phyloP scores from a whole-genome alignment of 2,329 filamentous ascomycete species.

The Trichoderma arundinaceum region DNA sequence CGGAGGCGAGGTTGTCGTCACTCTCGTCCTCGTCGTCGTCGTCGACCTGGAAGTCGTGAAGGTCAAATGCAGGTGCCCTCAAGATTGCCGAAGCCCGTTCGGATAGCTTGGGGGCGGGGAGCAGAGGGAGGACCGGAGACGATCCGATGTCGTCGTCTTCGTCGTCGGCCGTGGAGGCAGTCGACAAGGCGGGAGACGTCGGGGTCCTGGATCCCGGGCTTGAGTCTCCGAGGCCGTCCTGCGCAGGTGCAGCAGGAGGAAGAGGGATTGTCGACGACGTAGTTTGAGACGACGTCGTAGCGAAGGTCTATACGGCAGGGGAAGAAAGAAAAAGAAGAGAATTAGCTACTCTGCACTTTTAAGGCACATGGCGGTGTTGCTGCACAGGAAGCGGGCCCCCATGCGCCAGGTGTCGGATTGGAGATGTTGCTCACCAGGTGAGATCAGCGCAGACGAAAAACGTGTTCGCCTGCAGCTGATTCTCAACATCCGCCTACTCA shows the following conservation, averaged over 20 bases:
- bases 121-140: conserved; percentile 63
- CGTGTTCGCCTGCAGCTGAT: conserved; percentile 64
- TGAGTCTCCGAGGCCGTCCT: conserved; percentile 57
- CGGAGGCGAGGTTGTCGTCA: conserved; percentile 24
- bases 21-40: conserved; percentile 36
- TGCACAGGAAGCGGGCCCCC: conserved; percentile 28
- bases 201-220: conserved; percentile 48
- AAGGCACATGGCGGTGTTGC: conserved; percentile 34
- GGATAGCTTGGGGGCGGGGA: conserved; percentile 63
- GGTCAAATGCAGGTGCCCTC: conserved; percentile 55
- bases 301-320: conserved; percentile 44
- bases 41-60: conserved; percentile 27
- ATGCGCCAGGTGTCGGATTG: conserved; percentile 19
- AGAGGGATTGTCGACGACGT: conserved; percentile 52
- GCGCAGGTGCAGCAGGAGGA: conserved; percentile 66
- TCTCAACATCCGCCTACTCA: conserved; percentile 49
- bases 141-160: conserved; percentile 58
- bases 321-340: conserved; percentile 27
- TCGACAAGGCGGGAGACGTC: conserved; percentile 65
- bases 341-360: conserved; percentile 37
- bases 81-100: conserved; percentile 61
- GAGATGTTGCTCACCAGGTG: conserved; percentile 52
- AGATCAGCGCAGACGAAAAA: conserved; percentile 68
- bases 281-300: conserved; percentile 63
- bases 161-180: conserved; percentile 65